These are phyloP conservation scores for Linum tenue DNA, from an alignment of 345 rosid genomes.

Conservation along the genomic window DNA sequence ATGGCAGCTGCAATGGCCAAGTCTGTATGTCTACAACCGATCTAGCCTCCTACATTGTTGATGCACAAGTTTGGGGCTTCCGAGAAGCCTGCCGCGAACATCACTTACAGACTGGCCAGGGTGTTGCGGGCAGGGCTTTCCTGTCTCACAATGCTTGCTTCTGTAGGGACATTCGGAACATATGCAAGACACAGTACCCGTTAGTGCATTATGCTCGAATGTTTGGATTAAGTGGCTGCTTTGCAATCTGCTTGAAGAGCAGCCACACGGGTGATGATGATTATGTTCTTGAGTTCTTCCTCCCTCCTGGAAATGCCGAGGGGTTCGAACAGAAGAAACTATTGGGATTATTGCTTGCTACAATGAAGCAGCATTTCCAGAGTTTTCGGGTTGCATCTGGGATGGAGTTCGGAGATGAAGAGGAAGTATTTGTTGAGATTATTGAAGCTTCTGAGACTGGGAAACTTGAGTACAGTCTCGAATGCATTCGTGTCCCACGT, in stretches of 20 bases:
- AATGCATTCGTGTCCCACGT: constrained; percentile 33
- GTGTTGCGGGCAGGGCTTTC: constrained; percentile 86
- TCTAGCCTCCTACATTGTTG: constrained; percentile 74
- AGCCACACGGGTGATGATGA: constrained; percentile 70
- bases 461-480: constrained; percentile 38
- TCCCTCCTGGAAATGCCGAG: constrained; percentile 46
- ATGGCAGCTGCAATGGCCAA: constrained; percentile 78
- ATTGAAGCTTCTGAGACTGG: constrained; percentile 43
- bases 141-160: constrained; percentile 64
- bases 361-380: constrained; percentile 71
- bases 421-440: constrained; percentile 49
- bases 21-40: constrained; percentile 94
- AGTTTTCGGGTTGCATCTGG: constrained; percentile 76
- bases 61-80: constrained; percentile 92
- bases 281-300: constrained; percentile 78
- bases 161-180: constrained; percentile 56
- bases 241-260: constrained; percentile 75
- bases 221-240: constrained; percentile 68
- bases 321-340: constrained; percentile 40
- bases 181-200: constrained; percentile 86
- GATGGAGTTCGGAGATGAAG: constrained; percentile 36
- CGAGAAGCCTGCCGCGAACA: constrained; percentile 90
- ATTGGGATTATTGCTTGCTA: constrained; percentile 56
- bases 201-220: constrained; percentile 93
- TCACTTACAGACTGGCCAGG: constrained; percentile 91